phyloP scores from a whole-genome alignment of 2,329 filamentous ascomycete genomes.

The Cytospora piceae region DNA sequence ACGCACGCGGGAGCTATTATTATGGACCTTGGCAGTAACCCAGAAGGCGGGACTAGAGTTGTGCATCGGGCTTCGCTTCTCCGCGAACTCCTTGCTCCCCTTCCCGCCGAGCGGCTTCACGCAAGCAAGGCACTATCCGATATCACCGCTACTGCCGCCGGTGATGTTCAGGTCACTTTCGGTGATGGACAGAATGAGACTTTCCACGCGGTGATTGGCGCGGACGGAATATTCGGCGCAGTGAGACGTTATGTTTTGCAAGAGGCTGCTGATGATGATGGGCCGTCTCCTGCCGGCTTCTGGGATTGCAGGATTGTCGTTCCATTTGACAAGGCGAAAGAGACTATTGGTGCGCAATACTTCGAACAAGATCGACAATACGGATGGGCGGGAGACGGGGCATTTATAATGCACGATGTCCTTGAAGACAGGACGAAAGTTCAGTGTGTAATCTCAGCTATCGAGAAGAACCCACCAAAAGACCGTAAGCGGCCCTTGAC shows the following conservation, averaged over 20 bases:
- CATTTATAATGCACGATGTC: constrained; percentile 32
- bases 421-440: constrained; percentile 31
- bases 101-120: constrained; percentile 30
- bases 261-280: constrained; percentile 20
- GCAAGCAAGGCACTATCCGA: constrained; percentile 29
- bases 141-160: constrained; percentile 14
- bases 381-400: constrained; percentile 31
- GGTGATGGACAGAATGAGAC: constrained; percentile 27
- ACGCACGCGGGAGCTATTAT: constrained; percentile 26
- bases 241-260: constrained; percentile 33
- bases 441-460: constrained; percentile 30
- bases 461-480: constrained; percentile 28
- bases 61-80: constrained; percentile 34
- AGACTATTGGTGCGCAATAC: constrained; percentile 23
- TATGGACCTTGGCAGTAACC: constrained; percentile 27
- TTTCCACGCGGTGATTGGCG: constrained; percentile 34
- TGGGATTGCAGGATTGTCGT: constrained; percentile 31
- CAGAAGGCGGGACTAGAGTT: constrained; percentile 18
- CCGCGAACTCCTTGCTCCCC: constrained; percentile 30
- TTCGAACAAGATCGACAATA: constrained; percentile 31
- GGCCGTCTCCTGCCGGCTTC: constrained; percentile 26
- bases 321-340: constrained; percentile 30
- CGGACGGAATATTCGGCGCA: constrained; percentile 33
- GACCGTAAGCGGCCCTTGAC: constrained; percentile 28
- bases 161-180: constrained; percentile 27